Evolutionary conservation across 2,329 filamentous ascomycete genomes (phyloP).

Genomic region (Fusarium sp.): DNA sequence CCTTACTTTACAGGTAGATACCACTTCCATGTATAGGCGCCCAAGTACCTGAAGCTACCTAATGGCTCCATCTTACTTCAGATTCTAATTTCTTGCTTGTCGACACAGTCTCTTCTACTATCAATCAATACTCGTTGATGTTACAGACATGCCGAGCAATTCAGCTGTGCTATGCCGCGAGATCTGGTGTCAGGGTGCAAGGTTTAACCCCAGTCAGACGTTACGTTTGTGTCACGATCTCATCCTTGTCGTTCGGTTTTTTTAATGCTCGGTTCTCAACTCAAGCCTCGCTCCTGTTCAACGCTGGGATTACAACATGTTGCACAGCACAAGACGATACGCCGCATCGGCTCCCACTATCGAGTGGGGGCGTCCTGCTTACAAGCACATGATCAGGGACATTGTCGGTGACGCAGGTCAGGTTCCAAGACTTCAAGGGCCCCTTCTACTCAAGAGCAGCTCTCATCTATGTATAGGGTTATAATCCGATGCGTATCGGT

Average conservation of each 20-base stretch:
- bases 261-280: conserved; percentile 23
- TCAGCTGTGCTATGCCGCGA: conserved; percentile 47
- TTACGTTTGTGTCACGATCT: conserved; percentile 31
- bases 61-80: background rate
- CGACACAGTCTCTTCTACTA: background rate
- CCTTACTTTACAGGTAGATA: background rate
- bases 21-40: background rate
- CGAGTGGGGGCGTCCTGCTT: conserved; percentile 22
- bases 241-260: conserved; percentile 29
- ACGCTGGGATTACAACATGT: conserved; percentile 29
- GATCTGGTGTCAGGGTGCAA: conserved; percentile 47
- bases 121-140: conserved; percentile 5
- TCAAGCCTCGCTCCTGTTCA: conserved; percentile 27
- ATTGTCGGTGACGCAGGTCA: conserved; percentile 29
- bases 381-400: conserved; percentile 20
- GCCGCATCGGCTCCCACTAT: conserved; percentile 44
- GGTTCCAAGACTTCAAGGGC: conserved; percentile 18
- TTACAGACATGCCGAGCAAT: conserved; percentile 35
- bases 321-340: conserved; percentile 41
- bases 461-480: background rate
- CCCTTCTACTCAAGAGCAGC: conserved; percentile 11
- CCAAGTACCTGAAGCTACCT: background rate
- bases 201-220: conserved; percentile 37
- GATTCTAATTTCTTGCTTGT: background rate
- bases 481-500: conserved; percentile 3